Conservation (phyloP, 2,329 filamentous ascomycete species). For the Curvularia verruculosa region DNA sequence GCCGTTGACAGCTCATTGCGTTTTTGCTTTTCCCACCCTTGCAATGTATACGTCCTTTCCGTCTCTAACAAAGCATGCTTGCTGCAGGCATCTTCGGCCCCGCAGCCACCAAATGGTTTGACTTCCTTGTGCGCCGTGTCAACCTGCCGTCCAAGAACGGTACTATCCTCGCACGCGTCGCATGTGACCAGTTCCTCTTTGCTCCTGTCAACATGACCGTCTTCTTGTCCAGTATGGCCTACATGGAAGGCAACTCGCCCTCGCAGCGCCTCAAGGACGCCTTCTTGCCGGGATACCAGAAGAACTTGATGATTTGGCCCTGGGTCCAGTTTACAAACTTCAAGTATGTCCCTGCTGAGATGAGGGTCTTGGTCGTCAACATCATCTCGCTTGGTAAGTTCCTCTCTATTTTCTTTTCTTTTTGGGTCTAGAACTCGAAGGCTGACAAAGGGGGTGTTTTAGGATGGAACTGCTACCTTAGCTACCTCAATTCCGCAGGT, state of each 20-base stretch:
- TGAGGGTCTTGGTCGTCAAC: constrained; percentile 86
- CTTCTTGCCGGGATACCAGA: constrained; percentile 73
- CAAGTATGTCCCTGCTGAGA: constrained; percentile 80
- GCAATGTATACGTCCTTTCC: too few species aligned
- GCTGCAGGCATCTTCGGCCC: constrained; percentile 78
- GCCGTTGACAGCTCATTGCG: background rate
- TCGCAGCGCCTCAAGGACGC: constrained; percentile 73
- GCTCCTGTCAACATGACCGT: constrained; percentile 79
- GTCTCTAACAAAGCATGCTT: background rate
- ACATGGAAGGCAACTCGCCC: constrained; percentile 71
- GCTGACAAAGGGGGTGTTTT: background rate
- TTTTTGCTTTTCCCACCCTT: background rate
- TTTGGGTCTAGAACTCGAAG: background rate
- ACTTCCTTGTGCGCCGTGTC: constrained; percentile 74
- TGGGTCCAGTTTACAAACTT: constrained; percentile 86
- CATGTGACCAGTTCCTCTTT: constrained; percentile 78
- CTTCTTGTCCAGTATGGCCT: constrained; percentile 85
- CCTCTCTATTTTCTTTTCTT: too few species aligned
- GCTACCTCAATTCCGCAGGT: constrained; percentile 46
- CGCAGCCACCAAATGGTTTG: constrained; percentile 85
- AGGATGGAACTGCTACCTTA: constrained; percentile 54
- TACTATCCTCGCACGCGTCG: constrained; percentile 79
- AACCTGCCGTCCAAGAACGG: constrained; percentile 66
- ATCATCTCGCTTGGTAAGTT: constrained; percentile 69
- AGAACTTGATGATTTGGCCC: constrained; percentile 91